These are phyloP conservation scores for Emericellopsis atlantica DNA, from an alignment of 2,329 filamentous ascomycete species.

Conservation along the genomic window DNA sequence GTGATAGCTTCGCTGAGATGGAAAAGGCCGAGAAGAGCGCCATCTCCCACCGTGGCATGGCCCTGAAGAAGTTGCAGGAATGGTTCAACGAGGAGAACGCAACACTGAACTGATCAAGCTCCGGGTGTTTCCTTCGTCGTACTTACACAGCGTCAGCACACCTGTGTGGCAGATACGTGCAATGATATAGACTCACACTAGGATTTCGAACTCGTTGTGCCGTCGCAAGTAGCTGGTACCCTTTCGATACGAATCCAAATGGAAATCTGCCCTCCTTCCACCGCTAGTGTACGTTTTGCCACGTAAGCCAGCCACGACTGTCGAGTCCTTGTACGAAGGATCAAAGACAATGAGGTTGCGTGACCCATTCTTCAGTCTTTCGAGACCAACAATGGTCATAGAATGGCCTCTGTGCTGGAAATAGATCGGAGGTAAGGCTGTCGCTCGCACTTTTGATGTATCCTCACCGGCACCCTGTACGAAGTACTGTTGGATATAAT, in stretches of 20 bases:
- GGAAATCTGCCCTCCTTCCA: constrained; percentile 19
- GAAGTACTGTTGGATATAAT: constrained; percentile 66
- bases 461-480: constrained; percentile 30
- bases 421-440: constrained; percentile 71
- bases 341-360: constrained; percentile 76
- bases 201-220: constrained; percentile 67
- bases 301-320: constrained; percentile 46
- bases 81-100: constrained; percentile 51
- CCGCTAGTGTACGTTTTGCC: constrained; percentile 30
- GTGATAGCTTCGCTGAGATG: constrained; percentile 76
- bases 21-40: constrained; percentile 76
- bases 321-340: constrained; percentile 64
- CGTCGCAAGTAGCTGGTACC: constrained; percentile 54
- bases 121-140: no score
- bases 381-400: constrained; percentile 77
- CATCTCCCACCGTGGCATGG: constrained; percentile 81
- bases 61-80: constrained; percentile 71
- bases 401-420: constrained; percentile 86
- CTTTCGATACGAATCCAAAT: constrained; percentile 64
- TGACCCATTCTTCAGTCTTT: constrained; percentile 51
- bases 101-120: neutral
- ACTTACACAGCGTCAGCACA: no score
- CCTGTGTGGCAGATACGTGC: no score
- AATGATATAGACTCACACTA: constrained; percentile 41
- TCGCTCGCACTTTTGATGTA: constrained; percentile 51